These are phyloP conservation scores for Inga leiocalycina DNA, from an alignment of 306 rosid genomes.

Conservation along the genomic window DNA sequence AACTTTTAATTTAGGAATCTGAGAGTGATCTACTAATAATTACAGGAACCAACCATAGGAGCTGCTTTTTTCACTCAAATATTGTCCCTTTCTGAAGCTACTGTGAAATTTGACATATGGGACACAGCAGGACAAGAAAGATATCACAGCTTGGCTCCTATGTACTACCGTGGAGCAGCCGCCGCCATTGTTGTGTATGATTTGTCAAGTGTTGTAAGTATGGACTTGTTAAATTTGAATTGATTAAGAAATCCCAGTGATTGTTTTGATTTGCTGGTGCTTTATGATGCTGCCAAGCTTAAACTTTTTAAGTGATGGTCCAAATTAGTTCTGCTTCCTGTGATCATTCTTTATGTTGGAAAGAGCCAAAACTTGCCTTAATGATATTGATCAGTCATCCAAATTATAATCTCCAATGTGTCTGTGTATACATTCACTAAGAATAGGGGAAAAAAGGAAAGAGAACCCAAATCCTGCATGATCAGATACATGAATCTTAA, in stretches of 20 bases:
- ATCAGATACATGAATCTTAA: not conserved
- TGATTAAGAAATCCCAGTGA: not conserved
- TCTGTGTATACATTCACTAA: not conserved
- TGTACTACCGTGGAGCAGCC: slow-evolving; percentile 96
- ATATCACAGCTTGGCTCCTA: slow-evolving; percentile 90
- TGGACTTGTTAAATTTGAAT: slow-evolving; percentile 14
- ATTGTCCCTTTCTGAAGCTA: slow-evolving; percentile 76
- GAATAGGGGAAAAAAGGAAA: not conserved
- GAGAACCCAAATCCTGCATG: not conserved
- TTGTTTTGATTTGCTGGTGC: not conserved
- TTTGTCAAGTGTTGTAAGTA: slow-evolving; percentile 62
- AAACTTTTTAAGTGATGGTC: not conserved
- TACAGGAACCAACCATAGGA: slow-evolving; percentile 90
- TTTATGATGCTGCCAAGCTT: not conserved
- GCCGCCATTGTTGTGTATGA: slow-evolving; percentile 86
- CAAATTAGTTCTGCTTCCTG: not conserved
- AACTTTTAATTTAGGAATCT: not conserved
- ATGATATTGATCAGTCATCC: not conserved
- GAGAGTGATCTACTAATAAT: not conserved
- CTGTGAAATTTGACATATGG: slow-evolving; percentile 93
- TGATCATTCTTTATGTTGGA: not conserved
- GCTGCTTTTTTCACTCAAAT: slow-evolving; percentile 93
- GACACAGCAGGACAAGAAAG: slow-evolving; percentile 97
- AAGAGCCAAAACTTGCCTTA: not conserved
- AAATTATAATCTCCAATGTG: not conserved